These are phyloP conservation scores for Picea glauca DNA, from an alignment of 75 land plant species.

Conservation along the genomic window DNA sequence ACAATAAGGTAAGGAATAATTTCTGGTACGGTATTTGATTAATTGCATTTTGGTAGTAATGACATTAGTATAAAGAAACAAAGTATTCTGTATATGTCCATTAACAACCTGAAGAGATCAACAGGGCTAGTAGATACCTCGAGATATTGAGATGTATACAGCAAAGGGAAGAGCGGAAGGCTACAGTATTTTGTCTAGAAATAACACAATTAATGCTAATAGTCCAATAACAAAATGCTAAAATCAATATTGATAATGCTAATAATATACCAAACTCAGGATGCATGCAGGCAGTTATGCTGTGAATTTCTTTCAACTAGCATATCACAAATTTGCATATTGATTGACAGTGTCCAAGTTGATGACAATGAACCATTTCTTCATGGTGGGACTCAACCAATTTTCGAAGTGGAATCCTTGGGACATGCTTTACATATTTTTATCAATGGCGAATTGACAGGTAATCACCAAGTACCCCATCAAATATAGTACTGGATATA, in stretches of 20 bases:
- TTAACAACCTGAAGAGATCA: neutral
- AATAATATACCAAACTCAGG: neutral
- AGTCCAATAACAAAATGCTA: neutral
- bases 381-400: conserved; percentile 33
- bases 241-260: neutral
- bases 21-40: neutral
- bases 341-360: conserved; percentile 38
- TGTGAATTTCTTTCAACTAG: no score
- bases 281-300: no score
- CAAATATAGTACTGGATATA: neutral
- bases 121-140: neutral
- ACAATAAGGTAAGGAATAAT: conserved; percentile 57
- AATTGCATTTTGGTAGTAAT: conserved; percentile 8
- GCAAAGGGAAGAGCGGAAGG: neutral
- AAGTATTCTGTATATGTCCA: neutral
- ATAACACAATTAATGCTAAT: neutral
- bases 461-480: conserved; percentile 22
- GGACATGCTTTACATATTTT: conserved; percentile 82
- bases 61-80: neutral
- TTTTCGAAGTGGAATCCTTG: conserved; percentile 57
- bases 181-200: neutral
- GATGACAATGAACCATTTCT: conserved; percentile 46
- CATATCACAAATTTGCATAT: no score
- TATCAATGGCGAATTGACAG: conserved; percentile 67
- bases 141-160: neutral